A percentile compares a stretch with the other conserved stretches of the same genome.
These are phyloP conservation scores for Oenanthe javanica DNA, from an alignment of 140 eudicot species.

Conservation along the genomic window DNA sequence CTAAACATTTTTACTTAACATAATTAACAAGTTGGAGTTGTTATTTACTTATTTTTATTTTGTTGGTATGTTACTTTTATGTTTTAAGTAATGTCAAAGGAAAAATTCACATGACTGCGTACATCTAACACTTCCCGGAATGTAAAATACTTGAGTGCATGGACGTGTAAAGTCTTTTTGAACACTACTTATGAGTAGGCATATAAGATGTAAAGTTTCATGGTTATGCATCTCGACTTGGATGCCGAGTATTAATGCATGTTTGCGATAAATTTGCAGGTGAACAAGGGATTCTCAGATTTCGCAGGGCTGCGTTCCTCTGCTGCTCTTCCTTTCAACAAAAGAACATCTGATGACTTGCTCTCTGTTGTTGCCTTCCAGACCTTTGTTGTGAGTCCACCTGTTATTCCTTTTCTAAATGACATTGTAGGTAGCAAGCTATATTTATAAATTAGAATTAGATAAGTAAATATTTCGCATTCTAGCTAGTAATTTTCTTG, in stretches of 20 bases:
- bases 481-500: no score
- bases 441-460: no score
- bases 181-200: neutral
- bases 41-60: neutral
- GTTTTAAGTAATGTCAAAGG: neutral
- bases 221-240: neutral
- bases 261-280: constrained; percentile 25
- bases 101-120: neutral
- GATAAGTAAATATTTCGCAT: no score
- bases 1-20: neutral
- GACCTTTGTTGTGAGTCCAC: constrained; percentile 58
- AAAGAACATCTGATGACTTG: constrained; percentile 56
- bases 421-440: neutral
- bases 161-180: neutral
- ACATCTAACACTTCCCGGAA: neutral
- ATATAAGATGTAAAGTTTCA: neutral
- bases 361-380: constrained; percentile 67
- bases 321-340: constrained; percentile 63
- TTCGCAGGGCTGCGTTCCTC: constrained; percentile 67
- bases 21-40: neutral
- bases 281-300: constrained; percentile 65
- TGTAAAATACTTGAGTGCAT: neutral
- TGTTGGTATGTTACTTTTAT: neutral
- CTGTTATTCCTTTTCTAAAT: neutral
- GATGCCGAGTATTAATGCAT: neutral